phyloP scores from a whole-genome alignment of 352 stramenopile species.

The Pythium sukuiense region DNA sequence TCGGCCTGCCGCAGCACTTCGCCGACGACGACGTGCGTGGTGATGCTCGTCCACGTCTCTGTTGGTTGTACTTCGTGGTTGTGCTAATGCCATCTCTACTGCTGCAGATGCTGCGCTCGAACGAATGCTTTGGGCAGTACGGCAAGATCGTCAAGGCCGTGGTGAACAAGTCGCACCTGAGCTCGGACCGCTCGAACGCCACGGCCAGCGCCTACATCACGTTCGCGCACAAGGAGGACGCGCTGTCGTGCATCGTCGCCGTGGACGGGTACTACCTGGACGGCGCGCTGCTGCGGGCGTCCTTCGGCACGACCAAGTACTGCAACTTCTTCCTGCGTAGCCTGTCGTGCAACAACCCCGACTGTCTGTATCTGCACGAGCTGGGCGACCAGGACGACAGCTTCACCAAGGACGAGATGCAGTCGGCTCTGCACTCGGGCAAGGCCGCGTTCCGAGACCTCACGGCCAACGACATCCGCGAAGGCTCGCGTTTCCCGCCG shows the following conservation, averaged over 20 bases:
- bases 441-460: conserved; percentile 73
- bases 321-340: conserved; percentile 94
- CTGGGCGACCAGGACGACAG: conserved; percentile 91
- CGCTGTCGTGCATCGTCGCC: conserved; percentile 87
- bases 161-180: conserved; percentile 87
- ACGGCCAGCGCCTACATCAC: conserved; percentile 93
- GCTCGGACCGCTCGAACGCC: conserved; percentile 62
- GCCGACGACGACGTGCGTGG: conserved; percentile 70
- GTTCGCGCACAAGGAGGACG: conserved; percentile 90
- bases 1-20: conserved; percentile 86
- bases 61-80: neutral
- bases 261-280: conserved; percentile 91
- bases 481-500: conserved; percentile 55
- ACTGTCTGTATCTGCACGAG: conserved; percentile 94
- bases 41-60: neutral
- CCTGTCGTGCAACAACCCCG: conserved; percentile 91
- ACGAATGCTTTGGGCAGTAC: conserved; percentile 87
- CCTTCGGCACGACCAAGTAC: conserved; percentile 96
- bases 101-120: conserved; percentile 69
- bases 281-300: conserved; percentile 76
- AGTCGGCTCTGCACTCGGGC: conserved; percentile 71
- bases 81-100: neutral
- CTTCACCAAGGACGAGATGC: conserved; percentile 95
- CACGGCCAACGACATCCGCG: conserved; percentile 42
- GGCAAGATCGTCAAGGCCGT: conserved; percentile 93